A percentile compares a stretch with the other conserved stretches of the same genome.
Conservation (phyloP, 1,284 basidiomycete species). For the Ceratobasidium sp. region DNA sequence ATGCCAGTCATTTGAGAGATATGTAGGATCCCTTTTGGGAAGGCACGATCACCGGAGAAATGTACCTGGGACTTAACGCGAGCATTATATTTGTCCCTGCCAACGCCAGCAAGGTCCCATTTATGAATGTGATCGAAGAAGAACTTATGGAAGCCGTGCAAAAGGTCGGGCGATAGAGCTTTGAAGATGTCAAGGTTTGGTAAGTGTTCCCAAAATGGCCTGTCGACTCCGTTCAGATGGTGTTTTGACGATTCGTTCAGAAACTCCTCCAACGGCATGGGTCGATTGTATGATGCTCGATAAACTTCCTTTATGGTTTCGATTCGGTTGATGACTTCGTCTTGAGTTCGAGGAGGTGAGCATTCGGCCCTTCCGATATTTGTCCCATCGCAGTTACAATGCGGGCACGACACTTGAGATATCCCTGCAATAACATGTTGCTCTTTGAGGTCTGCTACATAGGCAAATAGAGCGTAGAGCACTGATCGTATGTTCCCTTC, state of each 20-base stretch:
- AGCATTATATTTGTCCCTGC: neutral
- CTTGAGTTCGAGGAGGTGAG: too few relatives aligned
- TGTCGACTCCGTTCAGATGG: neutral
- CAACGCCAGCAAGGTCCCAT: neutral
- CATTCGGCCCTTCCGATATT: too few relatives aligned
- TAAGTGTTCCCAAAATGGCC: neutral
- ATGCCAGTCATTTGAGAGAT: constrained; percentile 15
- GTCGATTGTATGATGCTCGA: too few relatives aligned
- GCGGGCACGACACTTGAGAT: too few relatives aligned
- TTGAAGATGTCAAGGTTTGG: neutral
- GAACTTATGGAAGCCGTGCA: constrained; percentile 6
- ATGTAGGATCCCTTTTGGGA: constrained; percentile 1
- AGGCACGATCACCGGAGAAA: constrained; percentile 5
- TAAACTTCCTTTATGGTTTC: neutral
- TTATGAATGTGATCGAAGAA: constrained; percentile 2
- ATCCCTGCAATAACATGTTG: neutral
- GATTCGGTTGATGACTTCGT: neutral
- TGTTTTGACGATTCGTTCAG: neutral
- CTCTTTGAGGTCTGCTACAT: neutral
- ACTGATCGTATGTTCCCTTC: neutral
- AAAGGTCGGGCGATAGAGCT: neutral
- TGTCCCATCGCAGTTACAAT: too few relatives aligned
- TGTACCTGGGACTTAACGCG: neutral
- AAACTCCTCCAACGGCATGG: neutral
- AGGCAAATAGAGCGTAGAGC: neutral